These are phyloP conservation scores for Parafenestella ontariensis DNA, from an alignment of 2,329 filamentous ascomycete species.

Conservation along the genomic window DNA sequence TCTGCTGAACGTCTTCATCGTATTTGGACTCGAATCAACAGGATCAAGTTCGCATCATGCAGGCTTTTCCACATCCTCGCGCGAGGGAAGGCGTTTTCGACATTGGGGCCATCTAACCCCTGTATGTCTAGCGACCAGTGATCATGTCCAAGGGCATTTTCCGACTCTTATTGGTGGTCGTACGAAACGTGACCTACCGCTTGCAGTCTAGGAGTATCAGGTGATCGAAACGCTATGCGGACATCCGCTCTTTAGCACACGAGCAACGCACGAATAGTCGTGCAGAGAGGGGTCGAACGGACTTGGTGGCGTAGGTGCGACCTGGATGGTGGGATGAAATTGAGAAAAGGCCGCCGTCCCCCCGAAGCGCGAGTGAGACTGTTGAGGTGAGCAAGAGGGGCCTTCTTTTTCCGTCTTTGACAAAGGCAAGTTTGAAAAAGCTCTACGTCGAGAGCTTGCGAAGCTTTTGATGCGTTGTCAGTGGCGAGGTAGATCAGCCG, in stretches of 20 bases:
- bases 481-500: constrained; percentile 37
- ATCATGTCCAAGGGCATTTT: constrained; percentile 18
- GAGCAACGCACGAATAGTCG: constrained; percentile 35
- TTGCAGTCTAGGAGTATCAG: constrained; percentile 35
- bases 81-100: constrained; percentile 2
- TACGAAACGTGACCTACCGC: constrained; percentile 14
- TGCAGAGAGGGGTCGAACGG: constrained; percentile 33
- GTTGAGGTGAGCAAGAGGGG: constrained; percentile 26
- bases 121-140: constrained; percentile 33
- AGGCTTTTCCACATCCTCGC: background rate
- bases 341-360: constrained; percentile 22
- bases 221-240: constrained; percentile 40
- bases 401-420: constrained; percentile 16
- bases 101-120: constrained; percentile 18
- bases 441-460: constrained; percentile 16
- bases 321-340: constrained; percentile 37
- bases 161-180: constrained; percentile 33
- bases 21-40: background rate
- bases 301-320: constrained; percentile 36
- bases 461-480: constrained; percentile 42
- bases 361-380: constrained; percentile 30
- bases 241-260: constrained; percentile 35
- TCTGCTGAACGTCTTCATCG: background rate
- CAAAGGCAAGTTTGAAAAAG: constrained; percentile 5
- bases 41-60: background rate